A percentile compares a stretch with the other conserved stretches of the same genome.
These are phyloP conservation scores for Citrullus colocynthis DNA, from an alignment of 306 rosid genomes.

Conservation along the genomic window DNA sequence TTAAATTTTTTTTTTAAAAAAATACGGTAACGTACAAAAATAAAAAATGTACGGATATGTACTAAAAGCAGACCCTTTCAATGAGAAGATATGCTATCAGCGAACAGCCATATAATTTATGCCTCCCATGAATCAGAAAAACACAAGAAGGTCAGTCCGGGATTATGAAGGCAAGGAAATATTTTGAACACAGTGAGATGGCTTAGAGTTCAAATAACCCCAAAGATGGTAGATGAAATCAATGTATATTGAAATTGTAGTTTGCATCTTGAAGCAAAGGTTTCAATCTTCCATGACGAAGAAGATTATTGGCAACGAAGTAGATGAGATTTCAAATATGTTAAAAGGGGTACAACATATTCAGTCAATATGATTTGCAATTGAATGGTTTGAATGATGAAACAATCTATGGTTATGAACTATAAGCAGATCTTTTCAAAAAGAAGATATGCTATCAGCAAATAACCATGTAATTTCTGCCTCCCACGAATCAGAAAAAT, in stretches of 20 bases:
- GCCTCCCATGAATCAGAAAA: constrained; percentile 46
- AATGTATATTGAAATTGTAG: background rate
- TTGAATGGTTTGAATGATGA: background rate
- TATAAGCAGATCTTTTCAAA: constrained; percentile 3
- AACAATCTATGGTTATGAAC: background rate
- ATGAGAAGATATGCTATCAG: constrained; percentile 26
- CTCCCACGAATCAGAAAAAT: constrained; percentile 8
- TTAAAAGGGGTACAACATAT: background rate
- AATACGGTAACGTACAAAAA: too few relatives aligned
- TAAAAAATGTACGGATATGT: constrained; percentile 8
- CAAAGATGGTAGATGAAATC: background rate
- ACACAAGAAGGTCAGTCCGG: constrained; percentile 25
- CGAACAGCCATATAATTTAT: constrained; percentile 16
- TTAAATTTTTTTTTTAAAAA: too few relatives aligned
- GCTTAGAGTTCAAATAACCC: background rate
- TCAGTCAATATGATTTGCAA: background rate
- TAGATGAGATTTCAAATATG: background rate
- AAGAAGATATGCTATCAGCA: background rate
- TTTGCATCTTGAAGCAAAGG: background rate
- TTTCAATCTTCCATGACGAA: background rate
- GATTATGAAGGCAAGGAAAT: constrained; percentile 27
- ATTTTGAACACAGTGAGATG: background rate
- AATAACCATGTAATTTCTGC: background rate
- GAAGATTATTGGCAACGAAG: background rate
- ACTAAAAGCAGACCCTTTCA: constrained; percentile 27